A percentile compares a stretch with the other conserved stretches of the same genome.
Evolutionary conservation across 352 stramenopile genomes (phyloP).

Genomic region (Globisporangium cystogenes): DNA sequence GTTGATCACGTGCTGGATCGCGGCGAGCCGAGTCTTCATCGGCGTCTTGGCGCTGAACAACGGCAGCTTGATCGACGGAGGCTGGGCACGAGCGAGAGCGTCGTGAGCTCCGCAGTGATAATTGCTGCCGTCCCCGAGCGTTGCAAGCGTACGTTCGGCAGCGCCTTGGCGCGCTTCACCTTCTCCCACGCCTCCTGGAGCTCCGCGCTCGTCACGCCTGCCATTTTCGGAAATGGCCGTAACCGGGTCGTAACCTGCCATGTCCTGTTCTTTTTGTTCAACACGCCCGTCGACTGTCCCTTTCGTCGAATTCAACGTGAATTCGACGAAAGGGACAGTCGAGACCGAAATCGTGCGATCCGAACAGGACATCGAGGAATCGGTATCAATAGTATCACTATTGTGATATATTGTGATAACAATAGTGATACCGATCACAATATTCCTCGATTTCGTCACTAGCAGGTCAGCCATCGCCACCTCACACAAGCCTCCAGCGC

Average conservation of each 20-base stretch:
- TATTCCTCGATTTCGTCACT: no score
- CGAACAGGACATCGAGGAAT: no score
- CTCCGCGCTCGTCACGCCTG: slow-evolving; percentile 53
- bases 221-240: slow-evolving; percentile 23
- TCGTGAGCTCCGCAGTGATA: not conserved
- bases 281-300: not conserved
- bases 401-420: no score
- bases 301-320: not conserved
- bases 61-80: slow-evolving; percentile 55
- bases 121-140: not conserved
- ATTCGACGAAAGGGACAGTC: no score
- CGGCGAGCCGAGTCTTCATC: slow-evolving; percentile 49
- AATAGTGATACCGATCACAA: no score
- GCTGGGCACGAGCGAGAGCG: slow-evolving; percentile 16
- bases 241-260: no score
- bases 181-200: slow-evolving; percentile 64
- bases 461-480: no score
- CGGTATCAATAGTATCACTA: no score
- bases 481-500: no score
- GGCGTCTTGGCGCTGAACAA: slow-evolving; percentile 41
- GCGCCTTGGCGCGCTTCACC: slow-evolving; percentile 45
- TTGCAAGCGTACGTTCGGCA: slow-evolving; percentile 36
- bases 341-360: no score
- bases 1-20: slow-evolving; percentile 64
- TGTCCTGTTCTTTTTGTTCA: not conserved